Conservation (phyloP, 2,329 filamentous ascomycete genomes). For the Penicillium sp. region DNA sequence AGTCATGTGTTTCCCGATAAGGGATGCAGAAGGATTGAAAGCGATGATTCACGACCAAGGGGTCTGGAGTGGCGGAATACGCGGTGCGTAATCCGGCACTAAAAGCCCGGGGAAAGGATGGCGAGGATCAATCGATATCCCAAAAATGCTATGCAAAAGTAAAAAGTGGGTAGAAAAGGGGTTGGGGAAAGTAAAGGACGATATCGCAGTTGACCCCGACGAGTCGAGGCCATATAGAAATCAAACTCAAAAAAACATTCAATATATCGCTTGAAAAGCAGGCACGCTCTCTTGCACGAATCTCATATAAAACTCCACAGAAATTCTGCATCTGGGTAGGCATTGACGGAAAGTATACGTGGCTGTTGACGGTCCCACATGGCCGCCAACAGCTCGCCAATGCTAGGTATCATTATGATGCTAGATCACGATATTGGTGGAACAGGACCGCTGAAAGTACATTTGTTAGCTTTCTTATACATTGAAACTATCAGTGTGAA, state of each 20-base stretch:
- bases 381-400: constrained; percentile 1
- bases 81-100: background rate
- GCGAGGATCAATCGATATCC: constrained; percentile 7
- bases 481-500: too few relatives aligned
- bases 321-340: constrained; percentile 10
- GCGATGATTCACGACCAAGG: background rate
- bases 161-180: background rate
- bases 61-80: background rate
- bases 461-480: background rate
- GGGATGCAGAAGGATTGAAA: background rate
- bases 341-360: background rate
- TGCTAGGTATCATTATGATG: constrained; percentile 6
- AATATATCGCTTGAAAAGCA: constrained; percentile 22
- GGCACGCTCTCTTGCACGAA: constrained; percentile 10
- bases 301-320: constrained; percentile 14
- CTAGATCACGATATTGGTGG: constrained; percentile 1
- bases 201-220: constrained; percentile 14
- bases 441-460: background rate
- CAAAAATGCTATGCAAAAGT: constrained; percentile 10
- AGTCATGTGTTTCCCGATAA: background rate
- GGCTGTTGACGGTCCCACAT: background rate
- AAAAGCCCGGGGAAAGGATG: background rate
- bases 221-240: constrained; percentile 16
- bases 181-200: background rate
- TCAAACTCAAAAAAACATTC: constrained; percentile 15